Evolutionary conservation across 2,329 filamentous ascomycete genomes (phyloP), one percentile per base, ranked within the genome.

Genomic region (Xylariaceae sp.): DNA sequence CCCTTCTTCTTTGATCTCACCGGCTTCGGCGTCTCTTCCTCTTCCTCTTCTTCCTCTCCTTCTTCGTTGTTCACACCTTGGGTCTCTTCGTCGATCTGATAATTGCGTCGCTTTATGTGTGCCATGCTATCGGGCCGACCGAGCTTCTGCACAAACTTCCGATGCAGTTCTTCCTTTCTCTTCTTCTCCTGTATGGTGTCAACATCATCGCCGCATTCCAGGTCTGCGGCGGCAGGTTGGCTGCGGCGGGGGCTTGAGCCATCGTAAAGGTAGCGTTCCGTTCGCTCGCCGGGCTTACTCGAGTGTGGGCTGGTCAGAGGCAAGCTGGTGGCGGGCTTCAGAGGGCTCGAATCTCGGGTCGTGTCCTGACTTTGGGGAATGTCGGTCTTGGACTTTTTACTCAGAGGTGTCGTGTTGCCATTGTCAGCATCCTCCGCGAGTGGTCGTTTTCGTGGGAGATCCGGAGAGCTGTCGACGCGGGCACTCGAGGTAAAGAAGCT

Each of bases 131-230:
- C 91, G 1, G 91, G 87, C 41, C 88, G 84, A 1, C 93, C 92
- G 2, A 99, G 81, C 69, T 93, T 96, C 76, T 89, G 89, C 31
- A 97, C 87, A 64, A 97, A 99, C 62, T 85, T 88, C 55, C 81
- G 78, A 66, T 97, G 94, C 19, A 97, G 73, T 45, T 83, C 84
- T 53, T 88, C 82, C 64, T 87, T 91, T 53, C 77, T 76, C 56
- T 75, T 80, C 59, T 73, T 73, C 19, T 66, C 79, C 1, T 75
- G 75, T 3, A 73, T 72, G 48, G 81, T 81, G 6, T 78, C 75
- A 13, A 82, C 77, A 1, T 74, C 70, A 2, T 71, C 69, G 1
- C 70, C 68, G 22, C 22, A 7, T 28, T 28, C 22, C 13, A 72
- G 69, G 1, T 65, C 16, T 14, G 34, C 67, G 1, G 71, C 67